Evolutionary conservation across 371 early-diverging fungal species (phyloP).

Genomic region (Mucor piriformis): DNA sequence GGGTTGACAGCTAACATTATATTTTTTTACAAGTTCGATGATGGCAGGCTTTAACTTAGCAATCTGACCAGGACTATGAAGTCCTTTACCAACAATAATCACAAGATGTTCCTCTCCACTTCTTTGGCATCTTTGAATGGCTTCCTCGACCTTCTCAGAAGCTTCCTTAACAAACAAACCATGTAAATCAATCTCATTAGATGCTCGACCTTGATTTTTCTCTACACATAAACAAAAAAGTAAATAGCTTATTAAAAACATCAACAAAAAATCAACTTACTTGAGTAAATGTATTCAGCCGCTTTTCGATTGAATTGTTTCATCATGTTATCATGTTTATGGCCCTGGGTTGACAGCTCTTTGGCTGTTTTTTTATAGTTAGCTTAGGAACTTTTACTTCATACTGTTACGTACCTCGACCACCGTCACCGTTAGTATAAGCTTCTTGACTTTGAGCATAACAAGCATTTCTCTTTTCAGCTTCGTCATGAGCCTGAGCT

Average conservation of each 20-base stretch:
- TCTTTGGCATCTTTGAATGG: slow-evolving; percentile 49
- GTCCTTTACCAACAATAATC: slow-evolving; percentile 68
- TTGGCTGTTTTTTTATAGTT: slow-evolving; percentile 35
- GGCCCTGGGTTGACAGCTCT: slow-evolving; percentile 57
- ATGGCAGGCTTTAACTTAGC: slow-evolving; percentile 69
- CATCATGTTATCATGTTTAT: slow-evolving; percentile 57
- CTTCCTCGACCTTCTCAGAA: slow-evolving; percentile 51
- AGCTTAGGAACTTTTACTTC: not conserved
- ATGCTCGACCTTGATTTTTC: slow-evolving; percentile 51
- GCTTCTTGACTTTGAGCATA: slow-evolving; percentile 50
- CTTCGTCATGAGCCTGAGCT: slow-evolving; percentile 45
- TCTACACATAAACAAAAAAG: slow-evolving; percentile 27
- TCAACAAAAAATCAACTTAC: slow-evolving; percentile 31
- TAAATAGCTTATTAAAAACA: not conserved
- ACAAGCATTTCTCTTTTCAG: slow-evolving; percentile 45
- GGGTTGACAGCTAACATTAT: slow-evolving; percentile 56
- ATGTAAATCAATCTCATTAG: slow-evolving; percentile 62
- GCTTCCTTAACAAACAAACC: slow-evolving; percentile 66
- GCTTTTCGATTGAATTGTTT: slow-evolving; percentile 57
- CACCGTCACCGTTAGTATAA: slow-evolving; percentile 45
- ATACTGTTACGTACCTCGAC: slow-evolving; percentile 30
- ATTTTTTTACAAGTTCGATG: slow-evolving; percentile 53
- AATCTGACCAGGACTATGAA: slow-evolving; percentile 58
- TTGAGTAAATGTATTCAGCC: slow-evolving; percentile 49
- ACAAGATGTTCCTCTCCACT: slow-evolving; percentile 44